Percentiles rank a stretch among this genome's conserved stretches.
Evolutionary conservation across 106 monocot genomes (phyloP).

Genomic region (Chionographis japonica): DNA sequence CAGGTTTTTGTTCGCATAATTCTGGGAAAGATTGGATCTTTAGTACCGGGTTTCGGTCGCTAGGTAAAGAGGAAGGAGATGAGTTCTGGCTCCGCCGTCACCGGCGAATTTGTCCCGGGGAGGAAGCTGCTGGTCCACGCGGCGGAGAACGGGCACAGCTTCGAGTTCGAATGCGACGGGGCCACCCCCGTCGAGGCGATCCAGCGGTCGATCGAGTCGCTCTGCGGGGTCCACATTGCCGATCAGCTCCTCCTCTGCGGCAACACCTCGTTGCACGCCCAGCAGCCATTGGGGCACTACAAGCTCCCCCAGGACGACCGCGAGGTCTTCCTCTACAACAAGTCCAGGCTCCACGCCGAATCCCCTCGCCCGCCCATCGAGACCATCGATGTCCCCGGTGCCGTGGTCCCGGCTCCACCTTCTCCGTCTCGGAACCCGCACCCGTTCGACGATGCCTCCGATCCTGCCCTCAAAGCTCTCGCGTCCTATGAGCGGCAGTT

Average conservation of each 20-base stretch:
- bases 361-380: conserved; percentile 60
- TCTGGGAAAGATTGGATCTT: not conserved
- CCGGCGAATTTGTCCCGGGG: conserved; percentile 56
- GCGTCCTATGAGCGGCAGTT: conserved; percentile 84
- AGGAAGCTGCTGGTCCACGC: conserved; percentile 71
- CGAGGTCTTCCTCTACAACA: conserved; percentile 87
- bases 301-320: conserved; percentile 77
- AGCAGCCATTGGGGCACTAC: conserved; percentile 58
- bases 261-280: conserved; percentile 59
- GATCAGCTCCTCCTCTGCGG: conserved; percentile 87
- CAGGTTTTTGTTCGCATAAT: not conserved
- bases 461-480: conserved; percentile 88
- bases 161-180: conserved; percentile 85
- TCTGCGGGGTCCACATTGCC: conserved; percentile 34
- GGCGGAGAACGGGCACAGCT: conserved; percentile 85
- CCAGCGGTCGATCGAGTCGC: conserved; percentile 51
- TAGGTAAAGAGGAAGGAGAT: conserved; percentile 28
- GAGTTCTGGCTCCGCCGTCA: conserved; percentile 55
- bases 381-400: conserved; percentile 41
- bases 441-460: conserved; percentile 59
- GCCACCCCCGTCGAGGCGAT: conserved; percentile 64
- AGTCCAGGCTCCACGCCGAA: conserved; percentile 49
- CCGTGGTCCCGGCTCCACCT: conserved; percentile 37
- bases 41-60: not conserved
- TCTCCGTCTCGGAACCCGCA: conserved; percentile 39